Conservation (phyloP, 305 asterid genomes). For the Petunia hybrid region DNA sequence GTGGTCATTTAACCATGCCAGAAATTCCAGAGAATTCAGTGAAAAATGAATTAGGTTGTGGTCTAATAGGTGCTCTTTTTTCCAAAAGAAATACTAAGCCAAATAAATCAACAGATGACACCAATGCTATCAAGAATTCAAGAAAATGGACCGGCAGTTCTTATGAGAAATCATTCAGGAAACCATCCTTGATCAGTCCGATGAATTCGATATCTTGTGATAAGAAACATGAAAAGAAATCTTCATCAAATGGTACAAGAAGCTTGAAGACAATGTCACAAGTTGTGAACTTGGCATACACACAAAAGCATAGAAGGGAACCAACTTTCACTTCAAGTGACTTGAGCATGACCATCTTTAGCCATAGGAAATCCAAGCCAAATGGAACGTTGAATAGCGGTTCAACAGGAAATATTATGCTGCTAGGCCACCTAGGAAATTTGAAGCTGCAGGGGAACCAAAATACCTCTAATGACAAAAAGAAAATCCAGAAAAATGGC, state of each 20-base stretch:
- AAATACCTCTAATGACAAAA: neutral
- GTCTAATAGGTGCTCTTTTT: constrained; percentile 51
- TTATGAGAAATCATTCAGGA: constrained; percentile 23
- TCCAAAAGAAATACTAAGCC: constrained; percentile 35
- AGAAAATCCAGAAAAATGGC: neutral
- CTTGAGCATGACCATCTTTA: constrained; percentile 41
- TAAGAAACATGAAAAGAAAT: neutral
- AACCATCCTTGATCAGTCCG: neutral
- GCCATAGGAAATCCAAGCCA: constrained; percentile 29
- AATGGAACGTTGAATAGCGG: constrained; percentile 35
- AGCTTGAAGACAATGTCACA: constrained; percentile 33
- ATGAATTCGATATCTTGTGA: constrained; percentile 28
- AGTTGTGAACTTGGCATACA: constrained; percentile 43
- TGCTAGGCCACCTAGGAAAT: constrained; percentile 52
- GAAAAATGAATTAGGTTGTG: constrained; percentile 56
- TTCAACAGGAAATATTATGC: constrained; percentile 52
- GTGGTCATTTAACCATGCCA: constrained; percentile 28
- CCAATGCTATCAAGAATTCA: constrained; percentile 34
- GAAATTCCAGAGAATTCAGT: constrained; percentile 18
- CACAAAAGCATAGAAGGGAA: constrained; percentile 42
- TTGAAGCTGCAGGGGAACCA: constrained; percentile 42
- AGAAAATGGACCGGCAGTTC: neutral
- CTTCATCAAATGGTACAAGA: neutral
- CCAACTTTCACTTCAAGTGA: constrained; percentile 52
- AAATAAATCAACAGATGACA: constrained; percentile 32